Evolutionary conservation across 306 rosid genomes (phyloP), one percentile per base, ranked within the genome.

Genomic region (Malus orientalis): DNA sequence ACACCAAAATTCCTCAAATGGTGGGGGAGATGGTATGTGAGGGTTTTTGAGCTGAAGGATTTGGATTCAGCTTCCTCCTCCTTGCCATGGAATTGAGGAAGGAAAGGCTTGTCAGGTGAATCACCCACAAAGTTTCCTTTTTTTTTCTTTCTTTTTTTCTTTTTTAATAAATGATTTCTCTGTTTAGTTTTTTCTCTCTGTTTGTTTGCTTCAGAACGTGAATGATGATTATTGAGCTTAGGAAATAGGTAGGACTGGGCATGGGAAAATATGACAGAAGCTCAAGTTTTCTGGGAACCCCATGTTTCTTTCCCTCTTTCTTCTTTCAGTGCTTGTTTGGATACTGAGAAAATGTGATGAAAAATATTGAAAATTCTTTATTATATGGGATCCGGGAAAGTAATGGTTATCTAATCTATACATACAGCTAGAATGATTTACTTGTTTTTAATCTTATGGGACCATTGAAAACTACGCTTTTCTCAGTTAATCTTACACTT

Each of bases 21-120:
- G 67, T 49, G 20, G 9, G 22, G 4, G 18, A 67, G 27, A 54
- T 12, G 70, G 14, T 45, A 70, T 75, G 80, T 6, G 66, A 66
- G 81, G 89, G 87, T 74, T 77, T 77, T 80, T 78, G 86, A 76
- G 53, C 29, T 38, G 69, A 64, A 51, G 80, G 62, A 67, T 60
- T 49, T 82, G 22, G 75, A 62, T 83, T 73, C 69, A 51, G 42
- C 67, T 67, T 64, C 60, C 57, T 22, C 63, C 61, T 53, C 45
- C 53, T 79, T 62, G 67, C 59, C 74, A 92, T 92, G 97, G 93
- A 86, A 20, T 74, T 87, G 67, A 92, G 83, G 86, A 88, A 84
- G 82, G 96, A 85, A 29, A 92, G 85, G 85, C 91, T 92, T 78
- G 96, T 92, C 60, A 88, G 96, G 96, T 90, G 73, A 85, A 44